Evolutionary conservation across 495 filamentous ascomycete species (phyloP).

Genomic region (Tuber melanosporum): DNA sequence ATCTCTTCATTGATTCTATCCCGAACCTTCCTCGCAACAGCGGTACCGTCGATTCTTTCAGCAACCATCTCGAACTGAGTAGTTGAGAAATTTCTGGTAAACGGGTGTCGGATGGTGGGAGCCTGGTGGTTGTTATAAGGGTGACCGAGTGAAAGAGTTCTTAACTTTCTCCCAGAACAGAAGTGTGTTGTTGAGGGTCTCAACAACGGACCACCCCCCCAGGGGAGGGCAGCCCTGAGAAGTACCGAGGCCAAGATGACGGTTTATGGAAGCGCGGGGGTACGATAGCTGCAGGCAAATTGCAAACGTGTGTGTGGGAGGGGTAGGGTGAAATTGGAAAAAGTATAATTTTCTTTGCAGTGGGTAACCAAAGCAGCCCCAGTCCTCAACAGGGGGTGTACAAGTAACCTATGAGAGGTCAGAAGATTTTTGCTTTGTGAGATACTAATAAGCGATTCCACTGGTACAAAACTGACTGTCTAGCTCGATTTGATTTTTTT

Average conservation of each 20-base stretch:
- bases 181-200: slow-evolving; percentile 31
- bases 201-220: slow-evolving; percentile 27
- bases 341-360: not conserved
- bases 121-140: slow-evolving; percentile 6
- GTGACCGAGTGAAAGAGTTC: not conserved
- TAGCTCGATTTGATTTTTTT: not conserved
- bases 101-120: not conserved
- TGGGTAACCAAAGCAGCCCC: not conserved
- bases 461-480: not conserved
- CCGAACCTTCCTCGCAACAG: slow-evolving; percentile 83
- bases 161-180: slow-evolving; percentile 13
- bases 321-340: slow-evolving; percentile 12
- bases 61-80: slow-evolving; percentile 63
- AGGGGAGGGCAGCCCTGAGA: slow-evolving; percentile 29
- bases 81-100: slow-evolving; percentile 48
- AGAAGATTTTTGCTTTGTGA: not conserved
- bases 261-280: slow-evolving; percentile 28
- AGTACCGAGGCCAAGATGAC: slow-evolving; percentile 38
- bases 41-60: slow-evolving; percentile 89
- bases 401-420: not conserved
- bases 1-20: slow-evolving; percentile 72
- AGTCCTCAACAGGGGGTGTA: not conserved
- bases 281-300: not conserved
- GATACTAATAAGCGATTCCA: not conserved
- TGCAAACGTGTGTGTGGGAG: not conserved